Conservation (phyloP, 2,329 filamentous ascomycete species). For the Eurotiales sp. region DNA sequence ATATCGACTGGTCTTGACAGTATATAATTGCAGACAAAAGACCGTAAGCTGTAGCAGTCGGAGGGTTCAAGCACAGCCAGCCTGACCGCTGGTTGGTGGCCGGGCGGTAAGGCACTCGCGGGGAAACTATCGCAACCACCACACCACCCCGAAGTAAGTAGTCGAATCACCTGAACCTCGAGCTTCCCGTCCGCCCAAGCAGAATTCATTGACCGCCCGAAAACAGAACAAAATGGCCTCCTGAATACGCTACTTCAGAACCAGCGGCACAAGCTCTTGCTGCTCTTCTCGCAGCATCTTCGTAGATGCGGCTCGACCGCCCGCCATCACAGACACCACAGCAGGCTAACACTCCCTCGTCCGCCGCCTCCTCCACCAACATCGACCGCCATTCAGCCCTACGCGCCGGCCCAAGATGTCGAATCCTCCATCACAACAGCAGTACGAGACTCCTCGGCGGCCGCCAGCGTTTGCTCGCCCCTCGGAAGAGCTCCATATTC, state of each 20-base stretch:
- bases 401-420: constrained; percentile 35
- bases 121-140: not conserved
- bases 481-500: constrained; percentile 56
- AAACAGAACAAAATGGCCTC: constrained; percentile 1
- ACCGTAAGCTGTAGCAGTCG: too few species aligned
- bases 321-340: not conserved
- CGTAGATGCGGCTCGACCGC: constrained; percentile 20
- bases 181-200: too few species aligned
- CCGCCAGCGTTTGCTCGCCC: constrained; percentile 45
- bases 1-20: too few species aligned
- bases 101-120: constrained; percentile 5
- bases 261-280: constrained; percentile 45
- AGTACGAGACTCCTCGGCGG: constrained; percentile 51
- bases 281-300: constrained; percentile 41
- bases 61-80: too few species aligned
- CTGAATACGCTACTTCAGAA: constrained; percentile 37
- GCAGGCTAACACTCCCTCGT: not conserved
- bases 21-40: too few species aligned
- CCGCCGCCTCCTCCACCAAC: constrained; percentile 3
- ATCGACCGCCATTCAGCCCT: constrained; percentile 42
- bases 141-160: not conserved
- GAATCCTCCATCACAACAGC: constrained; percentile 37
- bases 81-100: constrained; percentile 6
- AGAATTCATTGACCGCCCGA: too few species aligned
- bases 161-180: too few species aligned